Conservation (phyloP, 1,284 basidiomycete species). For the Austroboletus olivaceoglutinosus region DNA sequence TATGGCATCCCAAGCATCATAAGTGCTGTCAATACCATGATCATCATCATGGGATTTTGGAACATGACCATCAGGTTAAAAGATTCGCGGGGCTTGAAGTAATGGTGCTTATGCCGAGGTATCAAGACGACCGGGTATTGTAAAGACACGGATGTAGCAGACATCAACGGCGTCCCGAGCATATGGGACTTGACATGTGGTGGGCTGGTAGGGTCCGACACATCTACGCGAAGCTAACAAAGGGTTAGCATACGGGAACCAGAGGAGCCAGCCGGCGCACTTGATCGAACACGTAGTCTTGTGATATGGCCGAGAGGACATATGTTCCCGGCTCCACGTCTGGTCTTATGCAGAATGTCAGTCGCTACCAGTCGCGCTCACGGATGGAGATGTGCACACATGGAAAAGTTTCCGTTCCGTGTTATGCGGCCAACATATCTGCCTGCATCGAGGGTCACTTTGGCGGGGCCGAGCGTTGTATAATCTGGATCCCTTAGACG, state of each 20-base stretch:
- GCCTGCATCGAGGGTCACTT: conserved; percentile 61
- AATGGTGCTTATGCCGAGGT: conserved; percentile 55
- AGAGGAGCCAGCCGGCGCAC: conserved; percentile 37
- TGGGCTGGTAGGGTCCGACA: conserved; percentile 43
- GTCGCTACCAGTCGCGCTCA: conserved; percentile 1
- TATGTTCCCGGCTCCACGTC: conserved; percentile 65
- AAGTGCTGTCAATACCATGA: conserved; percentile 69
- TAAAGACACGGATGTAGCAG: conserved; percentile 55
- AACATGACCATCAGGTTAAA: conserved; percentile 80
- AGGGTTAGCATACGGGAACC: conserved; percentile 1
- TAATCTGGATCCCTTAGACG: conserved; percentile 35
- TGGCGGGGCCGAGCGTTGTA: conserved; percentile 51
- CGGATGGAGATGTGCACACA: conserved; percentile 58
- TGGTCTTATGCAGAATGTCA: conserved; percentile 43
- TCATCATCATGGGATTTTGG: conserved; percentile 84
- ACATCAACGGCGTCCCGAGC: conserved; percentile 65
- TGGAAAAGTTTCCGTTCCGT: conserved; percentile 58
- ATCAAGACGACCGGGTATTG: conserved; percentile 63
- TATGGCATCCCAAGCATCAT: conserved; percentile 82
- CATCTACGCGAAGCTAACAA: conserved; percentile 50
- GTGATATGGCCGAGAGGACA: conserved; percentile 61
- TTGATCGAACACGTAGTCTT: conserved; percentile 67
- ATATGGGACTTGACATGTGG: conserved; percentile 64
- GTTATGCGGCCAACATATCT: conserved; percentile 50
- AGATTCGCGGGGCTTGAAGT: conserved; percentile 67